A percentile compares a stretch with the other conserved stretches of the same genome.
Evolutionary conservation across 257 asterid genomes (phyloP).

Genomic region (Solanum piurae): DNA sequence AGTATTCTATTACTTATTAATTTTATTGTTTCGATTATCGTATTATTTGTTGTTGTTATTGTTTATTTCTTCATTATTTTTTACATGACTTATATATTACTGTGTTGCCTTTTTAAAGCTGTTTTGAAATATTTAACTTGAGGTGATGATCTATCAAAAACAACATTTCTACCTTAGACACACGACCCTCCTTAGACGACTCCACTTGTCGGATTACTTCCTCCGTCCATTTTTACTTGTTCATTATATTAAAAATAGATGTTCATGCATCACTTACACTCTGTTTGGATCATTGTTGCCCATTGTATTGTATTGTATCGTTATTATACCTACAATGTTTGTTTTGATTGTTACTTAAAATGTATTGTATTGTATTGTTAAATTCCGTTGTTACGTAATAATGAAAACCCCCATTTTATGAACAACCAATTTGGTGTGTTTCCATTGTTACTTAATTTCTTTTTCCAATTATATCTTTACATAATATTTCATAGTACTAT

Average conservation of each 20-base stretch:
- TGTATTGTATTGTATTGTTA: too few species aligned
- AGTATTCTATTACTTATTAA: not conserved
- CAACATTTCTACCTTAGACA: not conserved
- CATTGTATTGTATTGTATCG: too few species aligned
- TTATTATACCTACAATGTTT: too few species aligned
- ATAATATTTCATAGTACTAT: too few species aligned
- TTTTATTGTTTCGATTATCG: rapidly evolving
- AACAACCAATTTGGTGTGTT: too few species aligned
- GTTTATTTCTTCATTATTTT: not conserved
- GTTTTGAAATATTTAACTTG: not conserved
- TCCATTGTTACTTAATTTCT: too few species aligned
- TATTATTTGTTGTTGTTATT: not conserved
- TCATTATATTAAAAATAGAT: not conserved
- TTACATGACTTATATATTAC: not conserved
- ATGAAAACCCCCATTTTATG: too few species aligned
- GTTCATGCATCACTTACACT: not conserved
- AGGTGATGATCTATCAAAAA: not conserved
- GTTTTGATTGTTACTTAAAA: too few species aligned
- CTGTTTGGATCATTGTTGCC: too few species aligned
- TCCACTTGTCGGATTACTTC: not conserved
- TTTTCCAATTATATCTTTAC: too few species aligned
- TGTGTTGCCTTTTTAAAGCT: not conserved
- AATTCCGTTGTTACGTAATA: too few species aligned
- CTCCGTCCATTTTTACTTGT: not conserved
- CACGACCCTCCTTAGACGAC: not conserved